Evolutionary conservation across 2,329 filamentous ascomycete species (phyloP), one percentile per base, ranked within the genome.

Genomic region (Rutstroemia sp.): DNA sequence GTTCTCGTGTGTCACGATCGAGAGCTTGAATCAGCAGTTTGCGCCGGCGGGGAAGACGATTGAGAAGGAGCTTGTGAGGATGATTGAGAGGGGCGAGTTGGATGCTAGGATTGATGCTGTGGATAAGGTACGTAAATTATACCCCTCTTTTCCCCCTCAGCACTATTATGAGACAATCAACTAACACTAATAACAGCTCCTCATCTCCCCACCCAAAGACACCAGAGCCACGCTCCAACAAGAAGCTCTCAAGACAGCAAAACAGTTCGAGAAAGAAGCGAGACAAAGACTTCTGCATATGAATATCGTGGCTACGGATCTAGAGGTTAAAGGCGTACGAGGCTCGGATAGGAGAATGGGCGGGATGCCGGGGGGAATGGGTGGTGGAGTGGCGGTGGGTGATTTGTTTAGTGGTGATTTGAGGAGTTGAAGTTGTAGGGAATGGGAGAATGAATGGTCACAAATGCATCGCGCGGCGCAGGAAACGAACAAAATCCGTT

Each of bases 61-160:
- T 48, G 84, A 91, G 65, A 74, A 78, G 23, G 94, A 99, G 71
- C 76, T 97, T 34, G 80, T 87, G 27, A 70, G 72, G 0, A 88
- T 97, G 82, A 96, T 99, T 64, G 78, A 84, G 51, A 75, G 78
- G 12, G 84, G 84, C 7, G 78, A 78, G 0, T 75, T 99, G 10
- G 78, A 91, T 62, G 91, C 90, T 7, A 81, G 90, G 27, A 86
- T 99, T 58, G 91, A 99, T 68, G 81, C 88, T 0, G 89, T 95
- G 58, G 87, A 94, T 64, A 80, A 83, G 69, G 84, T 86, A 73
- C 62, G 71, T 65, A 10, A 30, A 6, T 3, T 7, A 3, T 19
- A 19, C 44, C n/a, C 4, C 9, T 21, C 38, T 10, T 45, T 7
- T 27, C 46, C 0, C 5, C 17, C 30, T 14, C 51, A 41, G 2